phyloP scores from a whole-genome alignment of 495 filamentous ascomycete genomes.

The Hyaloscypha finlandica region DNA sequence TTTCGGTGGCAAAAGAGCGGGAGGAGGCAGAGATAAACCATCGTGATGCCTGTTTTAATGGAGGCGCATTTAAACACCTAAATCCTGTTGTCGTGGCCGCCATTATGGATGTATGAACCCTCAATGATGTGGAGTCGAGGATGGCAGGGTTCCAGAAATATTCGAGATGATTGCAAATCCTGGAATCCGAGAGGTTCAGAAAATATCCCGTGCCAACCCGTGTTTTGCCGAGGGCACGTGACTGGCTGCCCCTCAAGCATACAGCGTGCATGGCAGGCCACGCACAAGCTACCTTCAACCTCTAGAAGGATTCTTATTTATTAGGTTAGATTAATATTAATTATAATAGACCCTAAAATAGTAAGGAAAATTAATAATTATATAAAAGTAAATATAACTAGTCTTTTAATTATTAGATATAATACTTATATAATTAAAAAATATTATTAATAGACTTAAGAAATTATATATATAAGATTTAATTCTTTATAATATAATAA shows the following conservation, averaged over 20 bases:
- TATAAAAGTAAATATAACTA: too few relatives aligned
- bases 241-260: neutral
- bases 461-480: too few relatives aligned
- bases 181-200: neutral
- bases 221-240: neutral
- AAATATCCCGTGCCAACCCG: neutral
- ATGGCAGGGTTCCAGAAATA: neutral
- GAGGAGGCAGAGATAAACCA: slow-evolving; percentile 19
- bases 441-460: too few relatives aligned
- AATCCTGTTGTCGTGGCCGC: slow-evolving; percentile 35
- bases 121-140: neutral
- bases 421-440: too few relatives aligned
- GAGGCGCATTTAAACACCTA: slow-evolving; percentile 34
- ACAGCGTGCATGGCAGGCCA: too few relatives aligned
- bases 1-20: slow-evolving; percentile 46
- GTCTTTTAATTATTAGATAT: too few relatives aligned
- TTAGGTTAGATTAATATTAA: too few relatives aligned
- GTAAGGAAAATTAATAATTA: too few relatives aligned
- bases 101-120: slow-evolving; percentile 27
- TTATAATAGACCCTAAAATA: too few relatives aligned
- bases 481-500: too few relatives aligned
- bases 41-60: slow-evolving; percentile 23
- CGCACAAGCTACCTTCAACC: too few relatives aligned
- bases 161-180: neutral
- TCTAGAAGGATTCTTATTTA: too few relatives aligned